Base-by-base conservation (phyloP, 805 yeast species). In the Metschnikowia sp. region DNA sequence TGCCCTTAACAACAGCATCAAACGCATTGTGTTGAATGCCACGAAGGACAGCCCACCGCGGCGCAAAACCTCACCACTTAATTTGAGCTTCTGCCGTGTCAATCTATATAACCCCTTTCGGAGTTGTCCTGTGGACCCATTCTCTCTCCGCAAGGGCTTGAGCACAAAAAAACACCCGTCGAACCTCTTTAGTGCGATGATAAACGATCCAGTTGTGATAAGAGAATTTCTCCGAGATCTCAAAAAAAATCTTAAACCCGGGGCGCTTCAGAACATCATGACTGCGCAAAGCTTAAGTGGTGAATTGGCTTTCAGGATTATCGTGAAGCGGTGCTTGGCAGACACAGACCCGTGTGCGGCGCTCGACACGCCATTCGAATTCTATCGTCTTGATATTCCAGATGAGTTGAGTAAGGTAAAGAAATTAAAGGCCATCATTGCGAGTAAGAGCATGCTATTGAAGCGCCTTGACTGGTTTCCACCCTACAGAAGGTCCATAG, bases 381-480 rank as follows among this genome's bases (percentile, higher is more conserved):
- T 33, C 31, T 48, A 39, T 22, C 44, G 40, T 13, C 7, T 39
- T 8, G 40, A 35, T 15, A 39, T 15, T 2, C 13, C 30, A 6
- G 44, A 40, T 2, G 32, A 45, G 15, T 34, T 22, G 4, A 36
- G n/a, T 10, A 36, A 33, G 10, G 26, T 50, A 6, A 45, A 41
- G n/a, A 40, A 43, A 29, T 41, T 54, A 15, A 54, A 54, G 40
- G 56, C 57, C 3, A 48, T 54, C 12, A 42, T 45, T 15, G 56
- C 57, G 11, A 11, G 31, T 36, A 36, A 49, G 10, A 54, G 57
- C 36, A 43, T 42, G 45, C 18, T 54, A 29, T 13, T 48, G 36
- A 38, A 33, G 10, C 39, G 57, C 10, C 41, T 54, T 9, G 40
- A 36, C 8, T 40, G 48, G 48, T 50, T 42, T 28, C 40, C 49